These are phyloP conservation scores for Penicilliopsis zonata DNA, from an alignment of 495 filamentous ascomycete species.

Conservation along the genomic window DNA sequence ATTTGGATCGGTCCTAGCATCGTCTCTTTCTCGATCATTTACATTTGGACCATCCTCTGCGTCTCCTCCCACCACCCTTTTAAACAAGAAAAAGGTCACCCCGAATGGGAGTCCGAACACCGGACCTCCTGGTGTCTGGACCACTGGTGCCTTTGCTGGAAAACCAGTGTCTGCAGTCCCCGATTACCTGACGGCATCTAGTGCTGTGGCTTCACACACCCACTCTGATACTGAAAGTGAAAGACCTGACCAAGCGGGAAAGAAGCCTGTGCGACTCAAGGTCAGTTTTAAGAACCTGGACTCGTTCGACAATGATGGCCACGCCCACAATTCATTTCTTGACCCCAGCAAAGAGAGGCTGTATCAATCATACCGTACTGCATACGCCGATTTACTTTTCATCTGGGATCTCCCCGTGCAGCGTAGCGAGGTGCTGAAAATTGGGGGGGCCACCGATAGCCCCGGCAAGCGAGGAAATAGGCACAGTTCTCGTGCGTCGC, in stretches of 20 bases:
- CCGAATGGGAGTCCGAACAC: constrained; percentile 55
- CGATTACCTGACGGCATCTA: constrained; percentile 12
- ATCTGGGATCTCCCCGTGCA: constrained; percentile 70
- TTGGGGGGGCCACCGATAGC: constrained; percentile 23
- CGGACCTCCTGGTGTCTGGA: constrained; percentile 51
- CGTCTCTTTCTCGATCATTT: constrained; percentile 62
- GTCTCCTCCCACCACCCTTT: constrained; percentile 42
- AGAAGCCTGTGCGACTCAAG: constrained; percentile 33
- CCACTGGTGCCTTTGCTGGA: constrained; percentile 45
- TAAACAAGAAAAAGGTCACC: constrained; percentile 48
- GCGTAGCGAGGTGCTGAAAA: constrained; percentile 74
- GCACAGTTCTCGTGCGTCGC: constrained; percentile 12
- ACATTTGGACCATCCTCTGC: constrained; percentile 52
- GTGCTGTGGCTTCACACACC: constrained; percentile 17
- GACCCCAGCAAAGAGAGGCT: constrained; percentile 46
- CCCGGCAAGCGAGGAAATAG: constrained; percentile 11
- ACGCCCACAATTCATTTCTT: constrained; percentile 53
- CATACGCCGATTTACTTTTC: constrained; percentile 72
- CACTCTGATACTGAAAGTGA: constrained; percentile 39
- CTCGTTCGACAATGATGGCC: constrained; percentile 68
- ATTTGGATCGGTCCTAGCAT: constrained; percentile 48
- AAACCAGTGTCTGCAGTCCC: constrained; percentile 19
- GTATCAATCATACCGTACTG: constrained; percentile 60
- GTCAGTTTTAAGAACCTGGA: constrained; percentile 63
- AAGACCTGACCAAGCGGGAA: constrained; percentile 11